phyloP scores from a whole-genome alignment of 305 asterid species.

The Petunia hybrid region DNA sequence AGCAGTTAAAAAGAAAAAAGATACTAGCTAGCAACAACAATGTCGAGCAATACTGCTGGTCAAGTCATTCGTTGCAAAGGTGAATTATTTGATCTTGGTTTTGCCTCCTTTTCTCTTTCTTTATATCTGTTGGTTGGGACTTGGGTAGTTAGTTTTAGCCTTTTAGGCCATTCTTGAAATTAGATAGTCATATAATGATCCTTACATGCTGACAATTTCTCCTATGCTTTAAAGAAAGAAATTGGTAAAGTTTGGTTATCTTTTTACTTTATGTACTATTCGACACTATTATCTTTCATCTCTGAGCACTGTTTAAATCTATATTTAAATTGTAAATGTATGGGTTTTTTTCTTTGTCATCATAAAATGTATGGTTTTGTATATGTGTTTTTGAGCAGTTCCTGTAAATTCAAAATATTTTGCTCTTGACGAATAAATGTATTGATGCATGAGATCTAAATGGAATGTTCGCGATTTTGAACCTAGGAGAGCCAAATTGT shows the following conservation, averaged over 20 bases:
- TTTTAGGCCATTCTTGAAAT: no score
- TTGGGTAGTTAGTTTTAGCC: background rate
- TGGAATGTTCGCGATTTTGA: no score
- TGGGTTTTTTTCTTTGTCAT: no score
- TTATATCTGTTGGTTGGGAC: background rate
- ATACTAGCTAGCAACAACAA: conserved; percentile 1
- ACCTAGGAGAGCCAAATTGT: background rate
- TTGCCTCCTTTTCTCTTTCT: no score
- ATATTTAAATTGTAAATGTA: no score
- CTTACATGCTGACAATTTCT: background rate
- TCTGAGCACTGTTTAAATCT: no score
- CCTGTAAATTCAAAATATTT: no score
- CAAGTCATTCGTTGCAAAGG: conserved; percentile 50
- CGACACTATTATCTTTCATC: background rate
- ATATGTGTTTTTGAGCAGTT: no score
- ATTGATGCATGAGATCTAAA: background rate
- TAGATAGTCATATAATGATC: no score
- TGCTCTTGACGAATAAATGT: background rate
- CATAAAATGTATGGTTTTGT: no score
- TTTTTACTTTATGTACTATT: background rate
- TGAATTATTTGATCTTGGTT: conserved; percentile 1
- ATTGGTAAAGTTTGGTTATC: background rate
- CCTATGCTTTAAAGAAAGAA: background rate
- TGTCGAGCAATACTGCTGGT: conserved; percentile 38
- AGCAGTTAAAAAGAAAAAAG: background rate